Base-by-base conservation (phyloP, 768 basidiomycete genomes). In the Kwoniella dendrophila region DNA sequence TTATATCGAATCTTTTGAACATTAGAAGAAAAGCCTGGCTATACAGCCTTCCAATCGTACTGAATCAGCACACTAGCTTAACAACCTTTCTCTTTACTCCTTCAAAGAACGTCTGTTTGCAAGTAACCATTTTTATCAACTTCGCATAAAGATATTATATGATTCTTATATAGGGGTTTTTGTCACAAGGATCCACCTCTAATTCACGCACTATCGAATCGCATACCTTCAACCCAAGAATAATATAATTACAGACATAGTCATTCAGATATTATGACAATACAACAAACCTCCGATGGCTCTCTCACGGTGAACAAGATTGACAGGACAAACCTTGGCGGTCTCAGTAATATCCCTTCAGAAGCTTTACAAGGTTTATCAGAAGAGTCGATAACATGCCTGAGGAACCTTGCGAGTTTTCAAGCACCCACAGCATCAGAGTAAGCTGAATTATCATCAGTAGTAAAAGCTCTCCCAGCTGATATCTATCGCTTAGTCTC, bases 371-470 rank as follows among this genome's bases (percentile, higher is more conserved):
- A 48, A 8, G 45, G 54, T n/a, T 67, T 76, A 11, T 65, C 70
- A 5, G 40, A 49, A 16, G 72, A 76, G 26, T 68, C 72, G 10
- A 47, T 60, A 34, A 54, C 27, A n/a, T 76, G 75, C 57, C 49
- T 76, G 41, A 33, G 40, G 34, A 49, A 64, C 12, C 55, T 76
- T 4, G 34, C 62, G 4, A 40, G 8, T 16, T 62, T 69, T 57
- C 24, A 56, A 11, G 43, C 71, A 1, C 59, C 69, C n/a, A 63
- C 67, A 5, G 22, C 50, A 52, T 45, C 65, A 36, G 72, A 74
- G 75, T 76, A 49, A 63, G 75, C 62, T 58, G 30, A 47, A 4
- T 26, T 41, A 10, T 27, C 57, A 34, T 16, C 41, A n/a, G 4
- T 59, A 8, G 14, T 61, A 14, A 36, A 20, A 32, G 20, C n/a